Evolutionary conservation across 1,284 basidiomycete species (phyloP).

Genomic region (Sphagnurus paluster): DNA sequence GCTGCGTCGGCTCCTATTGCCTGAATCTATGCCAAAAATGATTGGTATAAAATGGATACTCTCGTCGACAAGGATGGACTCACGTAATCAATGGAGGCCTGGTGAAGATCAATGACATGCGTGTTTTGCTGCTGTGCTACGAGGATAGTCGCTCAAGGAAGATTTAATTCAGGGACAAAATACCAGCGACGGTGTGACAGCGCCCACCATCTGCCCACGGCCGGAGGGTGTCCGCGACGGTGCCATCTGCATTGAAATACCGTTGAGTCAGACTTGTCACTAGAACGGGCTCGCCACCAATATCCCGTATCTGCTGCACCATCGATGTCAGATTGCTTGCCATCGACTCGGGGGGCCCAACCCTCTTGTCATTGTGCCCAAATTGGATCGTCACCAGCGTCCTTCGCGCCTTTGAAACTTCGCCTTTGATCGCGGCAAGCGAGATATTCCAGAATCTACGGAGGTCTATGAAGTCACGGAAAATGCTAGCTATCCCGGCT

Average conservation of each 20-base stretch:
- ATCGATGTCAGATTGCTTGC: constrained; percentile 42
- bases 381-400: constrained; percentile 46
- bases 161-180: neutral
- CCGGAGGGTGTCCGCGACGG: constrained; percentile 38
- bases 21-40: constrained; percentile 26
- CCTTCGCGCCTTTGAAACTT: constrained; percentile 37
- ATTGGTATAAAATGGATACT: neutral
- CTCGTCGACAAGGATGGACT: neutral
- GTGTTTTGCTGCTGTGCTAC: constrained; percentile 38
- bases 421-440: constrained; percentile 29
- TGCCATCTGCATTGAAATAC: constrained; percentile 38
- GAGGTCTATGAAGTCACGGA: neutral
- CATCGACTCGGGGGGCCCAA: constrained; percentile 46
- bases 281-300: constrained; percentile 42
- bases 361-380: constrained; percentile 48
- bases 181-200: neutral
- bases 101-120: constrained; percentile 42
- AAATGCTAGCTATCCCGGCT: neutral
- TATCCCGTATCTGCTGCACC: constrained; percentile 36
- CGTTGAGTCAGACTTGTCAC: constrained; percentile 43
- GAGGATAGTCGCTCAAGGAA: constrained; percentile 29
- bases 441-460: constrained; percentile 32
- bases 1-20: constrained; percentile 41
- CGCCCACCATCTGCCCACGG: constrained; percentile 42
- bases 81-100: constrained; percentile 40